Base-by-base conservation (phyloP, 2,329 filamentous ascomycete species). In the Zasmidium citrigriseum region DNA sequence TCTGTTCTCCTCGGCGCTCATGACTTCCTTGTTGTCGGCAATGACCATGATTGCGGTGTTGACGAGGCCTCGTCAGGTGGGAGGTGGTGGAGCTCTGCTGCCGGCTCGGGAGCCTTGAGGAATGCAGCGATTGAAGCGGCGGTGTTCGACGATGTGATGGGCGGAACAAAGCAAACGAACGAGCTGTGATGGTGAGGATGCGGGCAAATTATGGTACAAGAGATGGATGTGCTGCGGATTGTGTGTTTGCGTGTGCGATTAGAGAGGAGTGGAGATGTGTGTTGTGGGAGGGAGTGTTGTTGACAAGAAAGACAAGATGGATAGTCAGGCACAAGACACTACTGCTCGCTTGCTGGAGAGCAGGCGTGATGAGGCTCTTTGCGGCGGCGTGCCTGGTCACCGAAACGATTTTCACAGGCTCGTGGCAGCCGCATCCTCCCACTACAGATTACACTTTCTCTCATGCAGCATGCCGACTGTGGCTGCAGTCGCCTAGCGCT, bases 1-100 rank as follows among this genome's bases (percentile, higher is more conserved):
- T 51, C 95, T 89, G 76, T 89, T 89, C 82, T 98, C 93, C 78
- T 98, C 93, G 76, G 90, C 88, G 60, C 89, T 92, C 72, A 93
- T 83, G 76, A 91, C 93, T 73, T 95, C 90, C 77, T 95, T 86
- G 72, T 89, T 86, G 76, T 96, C 91, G 72, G 95, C 88, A 71
- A 96, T 84, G 73, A 96, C 93, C 93, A 98, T 98, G 50, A 45
- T 22, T 52, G 25, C 34, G 41, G 41, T 46, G 24, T 23, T n/a
- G n/a, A 20, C 29, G 24, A 24, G 20, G 21, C 21, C 18, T 34
- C 24, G 25, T 24, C 22, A 23, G 16, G 52, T 22, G 34, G 48
- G 45, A 24, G 34, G 25, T 52, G 57, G 41, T 45, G 27, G 57
- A 47, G 46, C 27, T 27, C 14, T 20, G 46, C 14, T 23, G 18